phyloP scores from a whole-genome alignment of 2,329 filamentous ascomycete genomes.

The Tolypocladium amazonense region DNA sequence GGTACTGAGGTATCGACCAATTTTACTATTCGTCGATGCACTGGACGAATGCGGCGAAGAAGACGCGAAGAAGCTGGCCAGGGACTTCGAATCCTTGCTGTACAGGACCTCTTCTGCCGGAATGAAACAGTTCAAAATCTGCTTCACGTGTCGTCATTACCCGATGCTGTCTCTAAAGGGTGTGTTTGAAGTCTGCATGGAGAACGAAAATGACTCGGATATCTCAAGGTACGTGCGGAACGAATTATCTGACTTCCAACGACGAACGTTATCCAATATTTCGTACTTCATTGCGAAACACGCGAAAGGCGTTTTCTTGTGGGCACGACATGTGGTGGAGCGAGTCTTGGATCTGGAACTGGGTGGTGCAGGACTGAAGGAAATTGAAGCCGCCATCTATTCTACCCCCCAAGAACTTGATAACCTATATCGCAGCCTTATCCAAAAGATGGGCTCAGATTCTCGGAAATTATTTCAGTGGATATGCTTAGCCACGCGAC shows the following conservation, averaged over 20 bases:
- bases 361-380: not conserved
- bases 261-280: slow-evolving; percentile 7
- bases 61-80: slow-evolving; percentile 9
- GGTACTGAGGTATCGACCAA: slow-evolving; percentile 6
- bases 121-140: slow-evolving; percentile 12
- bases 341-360: slow-evolving; percentile 6
- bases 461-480: slow-evolving; percentile 19
- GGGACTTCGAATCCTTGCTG: slow-evolving; percentile 8
- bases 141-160: slow-evolving; percentile 21
- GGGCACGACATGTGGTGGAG: slow-evolving; percentile 20
- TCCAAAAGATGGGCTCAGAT: slow-evolving; percentile 6
- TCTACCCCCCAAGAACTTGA: slow-evolving; percentile 12
- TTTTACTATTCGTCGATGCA: slow-evolving; percentile 22
- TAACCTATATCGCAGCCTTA: slow-evolving; percentile 13
- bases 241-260: too few relatives aligned
- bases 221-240: slow-evolving; percentile 16
- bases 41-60: slow-evolving; percentile 21
- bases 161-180: slow-evolving; percentile 12
- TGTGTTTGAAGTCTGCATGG: slow-evolving; percentile 15
- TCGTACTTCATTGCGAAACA: not conserved
- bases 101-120: not conserved
- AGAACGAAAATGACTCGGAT: slow-evolving; percentile 18
- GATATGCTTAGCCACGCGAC: slow-evolving; percentile 18
- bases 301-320: slow-evolving; percentile 23
- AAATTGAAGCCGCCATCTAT: slow-evolving; percentile 12